These are phyloP conservation scores for Intubia oerlemansii DNA, from an alignment of 2,329 filamentous ascomycete genomes.

Conservation along the genomic window DNA sequence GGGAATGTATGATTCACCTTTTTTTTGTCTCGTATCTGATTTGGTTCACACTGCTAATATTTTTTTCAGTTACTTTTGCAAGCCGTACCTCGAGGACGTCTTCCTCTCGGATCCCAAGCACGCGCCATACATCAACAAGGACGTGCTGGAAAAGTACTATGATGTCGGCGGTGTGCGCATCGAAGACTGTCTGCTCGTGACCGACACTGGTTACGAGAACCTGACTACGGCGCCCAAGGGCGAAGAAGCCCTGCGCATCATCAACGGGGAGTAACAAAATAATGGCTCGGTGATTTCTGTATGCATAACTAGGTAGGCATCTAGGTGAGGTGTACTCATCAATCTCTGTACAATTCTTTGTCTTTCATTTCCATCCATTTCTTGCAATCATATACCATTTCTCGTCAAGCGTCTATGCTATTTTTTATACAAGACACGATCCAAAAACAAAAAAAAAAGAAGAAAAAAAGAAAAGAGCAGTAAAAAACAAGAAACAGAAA, in stretches of 20 bases:
- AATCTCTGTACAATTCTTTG: no score
- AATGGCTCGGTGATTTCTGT: no score
- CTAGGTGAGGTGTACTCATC: no score
- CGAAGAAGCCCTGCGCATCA: constrained; percentile 43
- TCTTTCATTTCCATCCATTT: no score
- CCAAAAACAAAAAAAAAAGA: no score
- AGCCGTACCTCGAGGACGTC: constrained; percentile 49
- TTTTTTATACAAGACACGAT: no score
- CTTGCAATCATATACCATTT: no score
- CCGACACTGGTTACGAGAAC: constrained; percentile 59
- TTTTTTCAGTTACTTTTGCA: constrained; percentile 47
- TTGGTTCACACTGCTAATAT: no score
- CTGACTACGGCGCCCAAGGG: constrained; percentile 63
- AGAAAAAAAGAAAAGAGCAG: no score
- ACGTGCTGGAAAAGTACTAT: constrained; percentile 48
- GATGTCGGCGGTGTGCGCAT: constrained; percentile 75
- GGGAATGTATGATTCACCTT: constrained; percentile 26
- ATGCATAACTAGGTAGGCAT: no score
- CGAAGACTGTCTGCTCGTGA: constrained; percentile 77
- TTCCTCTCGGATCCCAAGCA: constrained; percentile 38
- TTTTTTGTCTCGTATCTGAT: neutral
- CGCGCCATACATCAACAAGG: constrained; percentile 40
- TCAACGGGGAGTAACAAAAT: constrained; percentile 22
- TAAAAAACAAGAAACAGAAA: no score
- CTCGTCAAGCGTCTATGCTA: no score